phyloP scores from a whole-genome alignment of 306 rosid species.

The Dalbergia cultrata region DNA sequence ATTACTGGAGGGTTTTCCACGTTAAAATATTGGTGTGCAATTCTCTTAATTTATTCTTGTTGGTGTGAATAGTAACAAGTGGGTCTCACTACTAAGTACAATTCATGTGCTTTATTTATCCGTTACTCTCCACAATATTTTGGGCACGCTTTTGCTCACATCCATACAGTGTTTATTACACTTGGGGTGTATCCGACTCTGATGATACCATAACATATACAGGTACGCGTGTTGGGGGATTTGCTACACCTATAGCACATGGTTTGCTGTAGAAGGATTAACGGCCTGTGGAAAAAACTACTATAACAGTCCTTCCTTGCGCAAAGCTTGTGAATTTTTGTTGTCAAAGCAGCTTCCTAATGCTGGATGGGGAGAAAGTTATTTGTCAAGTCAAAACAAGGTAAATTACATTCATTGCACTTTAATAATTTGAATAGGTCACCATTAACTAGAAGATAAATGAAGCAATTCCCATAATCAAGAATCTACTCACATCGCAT shows the following conservation, averaged over 20 bases:
- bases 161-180: too few relatives aligned
- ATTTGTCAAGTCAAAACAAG: conserved; percentile 73
- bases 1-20: too few relatives aligned
- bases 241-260: conserved; percentile 80
- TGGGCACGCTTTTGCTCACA: too few relatives aligned
- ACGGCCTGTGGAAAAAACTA: conserved; percentile 58
- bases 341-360: conserved; percentile 70
- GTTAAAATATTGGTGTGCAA: too few relatives aligned
- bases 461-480: background rate
- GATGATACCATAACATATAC: too few relatives aligned
- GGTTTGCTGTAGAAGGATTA: conserved; percentile 74
- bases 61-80: too few relatives aligned
- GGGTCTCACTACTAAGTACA: too few relatives aligned
- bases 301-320: conserved; percentile 52
- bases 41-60: too few relatives aligned
- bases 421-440: background rate
- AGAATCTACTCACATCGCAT: background rate
- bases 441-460: background rate
- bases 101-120: too few relatives aligned
- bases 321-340: conserved; percentile 67
- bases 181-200: too few relatives aligned
- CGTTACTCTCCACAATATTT: too few relatives aligned
- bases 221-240: conserved; percentile 91
- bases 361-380: conserved; percentile 92
- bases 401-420: conserved; percentile 35